Evolutionary conservation across 1,139 yeast species (phyloP).

Genomic region (Blastobotrys capitulatus): DNA sequence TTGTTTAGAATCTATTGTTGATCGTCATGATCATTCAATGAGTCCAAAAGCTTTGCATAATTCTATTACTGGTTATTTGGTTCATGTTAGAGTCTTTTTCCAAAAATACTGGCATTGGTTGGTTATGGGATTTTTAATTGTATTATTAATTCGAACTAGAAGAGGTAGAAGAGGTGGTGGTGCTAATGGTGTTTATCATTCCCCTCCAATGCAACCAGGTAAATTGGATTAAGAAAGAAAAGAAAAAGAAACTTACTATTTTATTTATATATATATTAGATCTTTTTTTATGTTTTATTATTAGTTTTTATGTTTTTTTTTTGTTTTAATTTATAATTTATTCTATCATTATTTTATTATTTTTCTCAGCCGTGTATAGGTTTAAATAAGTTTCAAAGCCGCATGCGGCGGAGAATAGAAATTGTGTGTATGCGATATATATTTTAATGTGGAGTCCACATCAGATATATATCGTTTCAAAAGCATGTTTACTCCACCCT

Average conservation of each 20-base stretch:
- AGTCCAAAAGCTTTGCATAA: conserved; percentile 24
- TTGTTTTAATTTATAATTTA: not conserved
- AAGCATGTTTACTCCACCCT: too few species aligned
- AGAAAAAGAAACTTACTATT: not conserved
- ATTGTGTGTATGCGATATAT: too few species aligned
- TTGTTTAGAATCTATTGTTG: conserved; percentile 24
- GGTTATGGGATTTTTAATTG: conserved; percentile 5
- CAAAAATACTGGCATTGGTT: conserved; percentile 10
- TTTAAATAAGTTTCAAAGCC: too few species aligned
- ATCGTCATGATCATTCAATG: conserved; percentile 22
- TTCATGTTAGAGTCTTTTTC: conserved; percentile 11
- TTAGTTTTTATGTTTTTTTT: not conserved
- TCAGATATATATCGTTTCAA: too few species aligned
- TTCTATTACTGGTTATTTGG: conserved; percentile 19
- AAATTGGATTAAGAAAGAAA: conserved; percentile 9
- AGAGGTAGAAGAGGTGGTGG: not conserved
- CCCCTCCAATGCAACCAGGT: conserved; percentile 5
- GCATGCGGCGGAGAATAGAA: too few species aligned
- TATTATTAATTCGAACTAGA: conserved; percentile 4
- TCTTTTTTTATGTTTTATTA: not conserved
- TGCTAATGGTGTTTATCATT: conserved; percentile 1
- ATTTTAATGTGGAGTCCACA: too few species aligned
- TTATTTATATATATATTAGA: not conserved
- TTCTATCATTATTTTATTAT: not conserved
- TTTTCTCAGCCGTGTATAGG: not conserved